Conservation (phyloP, 2,329 filamentous ascomycete genomes). For the Aspergillus fructus region DNA sequence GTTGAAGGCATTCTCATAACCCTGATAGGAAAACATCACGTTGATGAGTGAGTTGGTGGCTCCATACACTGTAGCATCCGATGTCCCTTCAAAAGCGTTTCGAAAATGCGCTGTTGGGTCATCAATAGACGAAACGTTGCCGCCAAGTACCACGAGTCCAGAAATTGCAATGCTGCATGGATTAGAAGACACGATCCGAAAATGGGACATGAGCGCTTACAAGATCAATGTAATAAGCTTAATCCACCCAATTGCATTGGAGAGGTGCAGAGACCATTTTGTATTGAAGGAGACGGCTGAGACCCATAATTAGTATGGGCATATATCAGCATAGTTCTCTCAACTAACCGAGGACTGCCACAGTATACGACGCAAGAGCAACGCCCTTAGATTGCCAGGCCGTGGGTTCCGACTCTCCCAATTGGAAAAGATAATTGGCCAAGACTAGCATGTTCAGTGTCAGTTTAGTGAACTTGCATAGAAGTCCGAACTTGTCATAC, state of each 20-base stretch:
- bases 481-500: conserved; percentile 20
- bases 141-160: conserved; percentile 63
- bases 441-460: conserved; percentile 46
- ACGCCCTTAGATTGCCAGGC: conserved; percentile 68
- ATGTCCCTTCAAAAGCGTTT: conserved; percentile 53
- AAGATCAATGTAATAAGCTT: conserved; percentile 65
- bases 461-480: conserved; percentile 26
- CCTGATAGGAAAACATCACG: conserved; percentile 59
- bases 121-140: conserved; percentile 47
- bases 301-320: not conserved
- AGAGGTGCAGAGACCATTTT: conserved; percentile 55
- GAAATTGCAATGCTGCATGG: conserved; percentile 53
- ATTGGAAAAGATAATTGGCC: conserved; percentile 62
- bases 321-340: not conserved
- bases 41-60: conserved; percentile 59
- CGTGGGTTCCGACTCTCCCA: conserved; percentile 51
- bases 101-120: conserved; percentile 57
- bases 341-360: conserved; percentile 55
- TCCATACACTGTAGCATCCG: conserved; percentile 46
- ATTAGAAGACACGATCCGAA: not conserved
- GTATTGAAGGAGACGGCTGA: conserved; percentile 54
- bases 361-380: conserved; percentile 62
- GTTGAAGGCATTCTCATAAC: conserved; percentile 62
- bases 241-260: conserved; percentile 57
- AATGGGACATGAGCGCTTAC: conserved; percentile 24